Base-by-base conservation (phyloP, 352 stramenopile species). In the Pythium folliculosum region DNA sequence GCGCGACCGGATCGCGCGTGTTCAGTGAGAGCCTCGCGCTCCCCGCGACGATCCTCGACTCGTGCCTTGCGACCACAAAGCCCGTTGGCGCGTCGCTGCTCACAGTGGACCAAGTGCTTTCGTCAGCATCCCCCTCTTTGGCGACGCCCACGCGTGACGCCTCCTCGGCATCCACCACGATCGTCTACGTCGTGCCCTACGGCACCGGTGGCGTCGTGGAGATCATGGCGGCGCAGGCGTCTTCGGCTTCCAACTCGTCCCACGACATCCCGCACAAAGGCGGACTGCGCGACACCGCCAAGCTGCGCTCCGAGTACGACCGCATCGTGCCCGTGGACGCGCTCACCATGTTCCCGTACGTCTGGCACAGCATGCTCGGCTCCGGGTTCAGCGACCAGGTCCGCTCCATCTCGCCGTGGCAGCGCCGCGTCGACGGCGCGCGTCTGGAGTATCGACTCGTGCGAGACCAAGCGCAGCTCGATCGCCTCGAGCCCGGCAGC, bases 291-390 rank as follows among this genome's bases (percentile, higher is more conserved):
- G 14, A 48, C 12, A 37, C 54, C 17, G 19, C 27, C 4, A 47
- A 60, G 50, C n/a, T 16, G 22, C 38, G 17, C 13, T 19, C 16
- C 38, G 27, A 52, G 0, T 84, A 86, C 62, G 65, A 77, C n/a
- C 77, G 78, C 12, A 68, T 70, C 1, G 55, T 57, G 21, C 78
- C 78, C n/a, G 70, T 88, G 14, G 78, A 89, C 17, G 60, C 75
- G 8, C 65, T 86, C 23, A 88, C 78, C 12, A 60, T 89, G 50
- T 86, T 89, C 51, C 78, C 81, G 44, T 85, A 86, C 38, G 51
- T 88, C 38, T 89, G 81, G 81, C 77, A 88, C 60, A 80, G 65
- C 50, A 77, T 89, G 48, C 71, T 89, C 17, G 76, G 81, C 21
- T 43, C 71, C 0, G 73, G 78, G 49, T 89, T 87, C 40, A 66